Base-by-base conservation (phyloP, 1,139 yeast genomes). In the Diutina catenulata region DNA sequence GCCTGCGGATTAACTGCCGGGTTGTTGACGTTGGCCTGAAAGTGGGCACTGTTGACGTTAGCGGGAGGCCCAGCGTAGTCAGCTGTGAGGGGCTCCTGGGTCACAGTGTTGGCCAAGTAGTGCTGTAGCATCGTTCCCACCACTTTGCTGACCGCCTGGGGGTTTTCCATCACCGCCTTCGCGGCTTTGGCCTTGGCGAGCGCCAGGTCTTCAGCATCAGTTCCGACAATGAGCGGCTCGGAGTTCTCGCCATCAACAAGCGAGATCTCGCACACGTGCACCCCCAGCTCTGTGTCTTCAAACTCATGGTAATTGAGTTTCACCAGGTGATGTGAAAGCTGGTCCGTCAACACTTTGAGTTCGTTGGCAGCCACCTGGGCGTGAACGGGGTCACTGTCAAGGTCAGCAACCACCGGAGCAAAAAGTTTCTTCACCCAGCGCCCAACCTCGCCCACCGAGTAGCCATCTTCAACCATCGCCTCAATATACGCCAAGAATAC, bases 401-500 rank as follows among this genome's bases (percentile, higher is more conserved):
- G 26, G 10, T 21, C 26, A 16, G 13, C 21, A 8, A 31, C 5
- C 2, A 31, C n/a, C 16, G 35, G 35, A n/a, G n/a, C 14, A 13
- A 21, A 31, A 6, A 31, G 14, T 8, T 31, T 21, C 16, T n/a
- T 21, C 4, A 31, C 9, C 35, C 35, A 31, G 5, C 15, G 7
- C 11, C 25, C 21, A 8, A 21, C 21, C 3, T n/a, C 26, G n/a
- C 21, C 35, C 3, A 31, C 35, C 4, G 35, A 21, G 15, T 31
- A 31, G n/a, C 35, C 26, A n/a, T 20, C 35, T 3, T 16, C 35
- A 20, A 4, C 18, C 20, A 31, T 19, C 1, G 35, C 35, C 7
- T 25, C 35, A 31, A 31, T 31, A 15, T 31, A 31, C 5, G 35
- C 35, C 3, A 31, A 15, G 18, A 31, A 31, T 6, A 31, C 13